phyloP scores from a whole-genome alignment of 345 rosid genomes.

The Euphorbia pulcherrima region DNA sequence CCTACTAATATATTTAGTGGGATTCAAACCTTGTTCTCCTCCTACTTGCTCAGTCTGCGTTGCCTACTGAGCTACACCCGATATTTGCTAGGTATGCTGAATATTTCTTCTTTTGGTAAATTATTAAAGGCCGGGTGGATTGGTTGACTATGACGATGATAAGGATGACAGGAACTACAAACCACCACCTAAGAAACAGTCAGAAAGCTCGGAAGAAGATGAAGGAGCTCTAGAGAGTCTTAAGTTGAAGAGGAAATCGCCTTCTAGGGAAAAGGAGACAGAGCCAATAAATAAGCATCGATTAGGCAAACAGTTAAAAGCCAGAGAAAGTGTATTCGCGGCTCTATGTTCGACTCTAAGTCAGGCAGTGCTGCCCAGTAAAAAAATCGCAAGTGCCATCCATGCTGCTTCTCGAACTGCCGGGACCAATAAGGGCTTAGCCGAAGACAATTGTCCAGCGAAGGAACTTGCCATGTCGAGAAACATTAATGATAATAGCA shows the following conservation, averaged over 20 bases:
- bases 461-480: constrained; percentile 34
- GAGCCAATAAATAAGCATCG: constrained; percentile 62
- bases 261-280: constrained; percentile 56
- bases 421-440: constrained; percentile 37
- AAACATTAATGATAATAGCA: constrained; percentile 28
- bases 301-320: constrained; percentile 49
- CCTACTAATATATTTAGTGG: too few species aligned
- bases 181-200: constrained; percentile 82
- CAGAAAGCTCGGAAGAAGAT: constrained; percentile 58
- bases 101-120: background rate
- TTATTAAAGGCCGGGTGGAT: constrained; percentile 70
- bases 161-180: constrained; percentile 90
- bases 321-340: constrained; percentile 64
- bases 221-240: constrained; percentile 57
- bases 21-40: too few species aligned
- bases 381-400: constrained; percentile 40
- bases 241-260: constrained; percentile 62
- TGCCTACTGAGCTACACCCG: too few species aligned
- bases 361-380: constrained; percentile 74
- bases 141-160: constrained; percentile 98
- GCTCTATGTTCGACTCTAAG: constrained; percentile 79
- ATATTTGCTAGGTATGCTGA: background rate
- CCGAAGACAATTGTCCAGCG: constrained; percentile 30
- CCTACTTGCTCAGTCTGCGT: too few species aligned
- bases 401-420: constrained; percentile 24